Conservation (phyloP, 805 yeast species). For the Metschnikowia lochheadii region DNA sequence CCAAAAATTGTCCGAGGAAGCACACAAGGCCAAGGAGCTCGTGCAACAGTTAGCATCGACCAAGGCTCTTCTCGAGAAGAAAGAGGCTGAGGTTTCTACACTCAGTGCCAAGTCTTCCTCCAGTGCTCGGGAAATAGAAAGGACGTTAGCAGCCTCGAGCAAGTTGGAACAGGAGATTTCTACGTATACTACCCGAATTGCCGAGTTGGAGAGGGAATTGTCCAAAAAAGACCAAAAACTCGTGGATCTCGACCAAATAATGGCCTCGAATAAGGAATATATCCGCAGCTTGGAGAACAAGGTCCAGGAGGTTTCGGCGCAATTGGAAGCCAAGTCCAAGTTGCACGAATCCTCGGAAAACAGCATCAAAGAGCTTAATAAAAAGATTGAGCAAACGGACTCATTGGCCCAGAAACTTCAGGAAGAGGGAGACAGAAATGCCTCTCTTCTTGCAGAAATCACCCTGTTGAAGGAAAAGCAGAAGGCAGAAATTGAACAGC, state of each 20-base stretch:
- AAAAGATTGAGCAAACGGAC: not conserved
- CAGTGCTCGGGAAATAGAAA: not conserved
- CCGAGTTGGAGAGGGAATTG: not conserved
- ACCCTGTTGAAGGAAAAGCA: conserved; percentile 5
- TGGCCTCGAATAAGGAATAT: not conserved
- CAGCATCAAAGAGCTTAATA: not conserved
- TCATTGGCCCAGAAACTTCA: not conserved
- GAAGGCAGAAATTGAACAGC: conserved; percentile 5
- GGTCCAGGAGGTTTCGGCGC: not conserved
- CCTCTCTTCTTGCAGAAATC: conserved; percentile 3
- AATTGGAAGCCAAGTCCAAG: conserved; percentile 2
- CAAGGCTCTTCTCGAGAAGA: not conserved
- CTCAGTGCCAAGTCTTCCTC: not conserved
- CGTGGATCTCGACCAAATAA: conserved; percentile 1
- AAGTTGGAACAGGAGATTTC: not conserved
- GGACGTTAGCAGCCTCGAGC: not conserved
- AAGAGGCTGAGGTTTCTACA: not conserved
- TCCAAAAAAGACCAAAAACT: not conserved
- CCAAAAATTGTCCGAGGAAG: conserved; percentile 8
- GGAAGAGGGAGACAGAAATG: conserved; percentile 1
- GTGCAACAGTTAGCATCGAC: not conserved
- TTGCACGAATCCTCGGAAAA: conserved; percentile 1
- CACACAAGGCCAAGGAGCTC: not conserved
- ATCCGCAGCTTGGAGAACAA: not conserved
- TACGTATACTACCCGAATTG: not conserved